These are phyloP conservation scores for Nakazawaea populi DNA, from an alignment of 805 yeast genomes.

Conservation along the genomic window DNA sequence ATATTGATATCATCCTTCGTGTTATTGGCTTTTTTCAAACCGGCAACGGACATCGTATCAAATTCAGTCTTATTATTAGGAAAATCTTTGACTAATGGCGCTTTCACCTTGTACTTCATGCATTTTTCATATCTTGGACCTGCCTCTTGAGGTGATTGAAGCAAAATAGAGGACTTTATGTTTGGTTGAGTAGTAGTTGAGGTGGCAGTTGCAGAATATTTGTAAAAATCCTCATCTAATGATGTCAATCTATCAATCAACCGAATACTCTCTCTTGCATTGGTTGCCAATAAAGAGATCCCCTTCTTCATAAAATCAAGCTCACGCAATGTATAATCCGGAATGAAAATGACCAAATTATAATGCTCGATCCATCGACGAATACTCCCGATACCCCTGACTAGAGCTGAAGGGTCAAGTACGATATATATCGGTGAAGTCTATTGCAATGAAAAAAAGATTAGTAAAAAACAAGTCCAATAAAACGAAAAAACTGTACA, in stretches of 20 bases:
- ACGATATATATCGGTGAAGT: slow-evolving; percentile 32
- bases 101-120: slow-evolving; percentile 33
- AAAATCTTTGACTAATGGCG: slow-evolving; percentile 45
- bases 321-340: slow-evolving; percentile 52
- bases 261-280: slow-evolving; percentile 59
- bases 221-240: slow-evolving; percentile 6
- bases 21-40: slow-evolving; percentile 13
- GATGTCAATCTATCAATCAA: slow-evolving; percentile 44
- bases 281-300: slow-evolving; percentile 48
- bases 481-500: too few relatives aligned
- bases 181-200: background rate
- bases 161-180: slow-evolving; percentile 1
- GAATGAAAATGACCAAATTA: slow-evolving; percentile 39
- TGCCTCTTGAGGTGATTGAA: slow-evolving; percentile 32
- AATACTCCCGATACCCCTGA: slow-evolving; percentile 63
- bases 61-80: slow-evolving; percentile 36
- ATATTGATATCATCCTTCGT: slow-evolving; percentile 5
- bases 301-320: slow-evolving; percentile 54
- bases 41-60: slow-evolving; percentile 17
- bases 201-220: background rate
- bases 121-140: slow-evolving; percentile 50
- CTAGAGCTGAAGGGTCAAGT: slow-evolving; percentile 62
- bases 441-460: background rate
- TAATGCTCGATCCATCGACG: slow-evolving; percentile 52
- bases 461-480: background rate